phyloP scores from a whole-genome alignment of 2,329 filamentous ascomycete genomes.

The Chaetomiaceae sp. region DNA sequence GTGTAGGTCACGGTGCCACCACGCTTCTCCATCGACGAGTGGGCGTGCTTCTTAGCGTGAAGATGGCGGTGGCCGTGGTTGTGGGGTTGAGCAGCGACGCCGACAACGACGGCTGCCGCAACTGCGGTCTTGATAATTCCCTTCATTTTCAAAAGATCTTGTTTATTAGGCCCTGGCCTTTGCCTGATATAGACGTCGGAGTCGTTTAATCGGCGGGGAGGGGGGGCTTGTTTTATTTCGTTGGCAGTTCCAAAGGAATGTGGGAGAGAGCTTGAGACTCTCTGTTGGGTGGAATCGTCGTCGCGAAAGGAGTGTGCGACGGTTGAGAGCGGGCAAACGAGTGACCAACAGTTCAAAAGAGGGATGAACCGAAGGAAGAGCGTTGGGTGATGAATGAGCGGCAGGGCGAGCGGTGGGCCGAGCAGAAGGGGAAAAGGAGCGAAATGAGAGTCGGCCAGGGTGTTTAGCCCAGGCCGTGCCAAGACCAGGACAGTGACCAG shows the following conservation, averaged over 20 bases:
- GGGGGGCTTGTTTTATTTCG: too few relatives aligned
- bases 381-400: constrained; percentile 17
- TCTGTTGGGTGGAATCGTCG: constrained; percentile 46
- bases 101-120: constrained; percentile 48
- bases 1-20: constrained; percentile 43
- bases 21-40: constrained; percentile 46
- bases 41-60: constrained; percentile 52
- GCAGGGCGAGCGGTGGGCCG: constrained; percentile 11
- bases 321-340: constrained; percentile 17
- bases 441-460: constrained; percentile 25
- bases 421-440: constrained; percentile 21
- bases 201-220: too few relatives aligned
- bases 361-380: constrained; percentile 22
- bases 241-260: constrained; percentile 46
- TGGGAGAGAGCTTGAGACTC: constrained; percentile 50
- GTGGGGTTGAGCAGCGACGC: constrained; percentile 55
- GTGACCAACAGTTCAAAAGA: constrained; percentile 26
- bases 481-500: constrained; percentile 15
- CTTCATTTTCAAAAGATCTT: constrained; percentile 42
- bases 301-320: constrained; percentile 19
- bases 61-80: constrained; percentile 56
- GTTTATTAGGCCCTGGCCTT: too few relatives aligned
- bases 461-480: constrained; percentile 17
- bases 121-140: constrained; percentile 46
- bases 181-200: too few relatives aligned